Evolutionary conservation across 1,284 basidiomycete species (phyloP).

Genomic region (Ustilago nuda): DNA sequence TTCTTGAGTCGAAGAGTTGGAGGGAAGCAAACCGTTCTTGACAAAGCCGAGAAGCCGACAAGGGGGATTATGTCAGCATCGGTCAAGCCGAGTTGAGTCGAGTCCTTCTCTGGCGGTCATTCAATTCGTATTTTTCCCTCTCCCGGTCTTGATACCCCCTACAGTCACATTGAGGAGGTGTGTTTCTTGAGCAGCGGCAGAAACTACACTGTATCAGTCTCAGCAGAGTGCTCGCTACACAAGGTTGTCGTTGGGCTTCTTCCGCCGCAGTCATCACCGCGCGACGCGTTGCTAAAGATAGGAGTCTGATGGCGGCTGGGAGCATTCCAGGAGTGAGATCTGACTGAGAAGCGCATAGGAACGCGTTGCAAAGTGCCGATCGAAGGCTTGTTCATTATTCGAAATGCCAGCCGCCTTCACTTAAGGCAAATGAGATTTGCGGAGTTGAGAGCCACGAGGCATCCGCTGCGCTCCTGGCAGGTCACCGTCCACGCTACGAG

Average conservation of each 20-base stretch:
- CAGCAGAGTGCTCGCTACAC: neutral
- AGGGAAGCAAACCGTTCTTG: too few species aligned
- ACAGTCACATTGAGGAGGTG: too few species aligned
- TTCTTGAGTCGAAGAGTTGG: neutral
- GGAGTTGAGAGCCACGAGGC: slow-evolving; percentile 11
- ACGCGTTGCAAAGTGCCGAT: neutral
- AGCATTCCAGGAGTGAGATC: slow-evolving; percentile 1
- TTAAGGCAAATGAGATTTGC: slow-evolving; percentile 9
- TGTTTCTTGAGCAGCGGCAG: neutral
- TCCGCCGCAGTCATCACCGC: neutral
- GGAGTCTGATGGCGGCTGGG: neutral
- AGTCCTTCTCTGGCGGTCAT: too few species aligned
- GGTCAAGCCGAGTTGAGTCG: too few species aligned
- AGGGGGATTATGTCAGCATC: too few species aligned
- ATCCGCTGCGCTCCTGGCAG: neutral
- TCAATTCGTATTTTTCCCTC: too few species aligned
- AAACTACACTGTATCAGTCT: neutral
- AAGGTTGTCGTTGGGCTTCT: neutral
- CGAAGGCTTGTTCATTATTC: slow-evolving; percentile 9
- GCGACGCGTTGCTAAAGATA: neutral
- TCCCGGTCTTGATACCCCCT: too few species aligned
- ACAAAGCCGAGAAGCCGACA: too few species aligned
- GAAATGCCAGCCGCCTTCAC: slow-evolving; percentile 3
- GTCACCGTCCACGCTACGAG: neutral
- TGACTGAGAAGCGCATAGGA: neutral